Evolutionary conservation across 441 rosid genomes (phyloP), one percentile per base, ranked within the genome.

Genomic region (Mallotus repandus): DNA sequence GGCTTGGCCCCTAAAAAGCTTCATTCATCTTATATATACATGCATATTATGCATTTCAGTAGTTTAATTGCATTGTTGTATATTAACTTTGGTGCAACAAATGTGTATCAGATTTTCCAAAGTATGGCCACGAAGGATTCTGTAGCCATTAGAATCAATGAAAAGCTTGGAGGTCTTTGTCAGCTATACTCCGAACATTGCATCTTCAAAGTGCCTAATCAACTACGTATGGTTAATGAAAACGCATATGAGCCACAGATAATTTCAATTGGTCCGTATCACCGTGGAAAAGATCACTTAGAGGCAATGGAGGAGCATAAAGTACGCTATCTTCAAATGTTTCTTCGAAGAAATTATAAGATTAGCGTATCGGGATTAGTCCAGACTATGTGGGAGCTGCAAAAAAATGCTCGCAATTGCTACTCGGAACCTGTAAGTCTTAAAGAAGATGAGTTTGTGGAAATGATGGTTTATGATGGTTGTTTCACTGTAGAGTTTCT

Each of bases 401-500:
- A 22, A 19, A 7, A 22, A 58, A 58, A 1, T 0, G 62, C 62
- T 21, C 38, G 62, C 10, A 58, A 25, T 9, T 58, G 62, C 35
- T 58, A 58, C 14, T 7, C 35, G 14, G 38, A 21, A 22, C 19
- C 15, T 54, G 57, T 54, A 18, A 16, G 0, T 54, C 57, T 54
- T 54, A 7, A 3, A 2, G 8, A 45, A 0, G 29, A 60, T 22
- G 70, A 64, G 0, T 73, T 69, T 53, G 41, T 75, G 10, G 75
- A 78, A 61, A 83, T 78, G 83, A 32, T 80, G 76, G 55, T 78
- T 1, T 32, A 78, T 59, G 80, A 83, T 54, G 74, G 78, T n/a
- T 73, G 81, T 63, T 73, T 83, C n/a, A 62, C 73, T 11, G 19
- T 66, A 5, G 62, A 58, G 62, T 58, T 58, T 25, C 9, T 22